Conservation (phyloP, 1,284 basidiomycete genomes). For the Anthracocystis setariae region DNA sequence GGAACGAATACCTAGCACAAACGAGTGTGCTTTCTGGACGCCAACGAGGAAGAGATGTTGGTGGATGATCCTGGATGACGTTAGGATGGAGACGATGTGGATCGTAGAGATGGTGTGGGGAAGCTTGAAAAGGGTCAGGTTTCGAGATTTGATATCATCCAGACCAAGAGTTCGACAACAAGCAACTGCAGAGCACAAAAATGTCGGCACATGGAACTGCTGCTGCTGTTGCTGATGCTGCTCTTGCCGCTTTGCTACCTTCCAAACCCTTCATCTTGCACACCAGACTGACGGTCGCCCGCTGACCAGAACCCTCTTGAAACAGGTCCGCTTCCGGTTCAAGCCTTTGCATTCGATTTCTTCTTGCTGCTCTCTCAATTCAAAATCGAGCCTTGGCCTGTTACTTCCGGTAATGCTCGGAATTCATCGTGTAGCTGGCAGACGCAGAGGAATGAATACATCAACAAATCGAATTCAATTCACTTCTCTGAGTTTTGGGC, state of each 20-base stretch:
- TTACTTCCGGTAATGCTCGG: slow-evolving; percentile 14
- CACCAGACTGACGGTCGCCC: no score
- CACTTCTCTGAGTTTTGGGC: no score
- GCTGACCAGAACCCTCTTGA: background rate
- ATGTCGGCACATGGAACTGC: slow-evolving; percentile 31
- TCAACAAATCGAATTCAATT: background rate
- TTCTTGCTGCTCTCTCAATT: slow-evolving; percentile 21
- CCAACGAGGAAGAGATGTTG: no score
- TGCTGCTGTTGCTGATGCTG: background rate
- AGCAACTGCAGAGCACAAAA: background rate
- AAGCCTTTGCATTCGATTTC: slow-evolving; percentile 8
- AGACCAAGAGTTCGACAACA: slow-evolving; percentile 1
- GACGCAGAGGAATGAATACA: background rate
- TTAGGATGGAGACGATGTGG: background rate
- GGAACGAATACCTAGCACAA: slow-evolving; percentile 19
- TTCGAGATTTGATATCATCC: background rate
- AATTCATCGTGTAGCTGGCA: background rate
- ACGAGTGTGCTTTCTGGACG: slow-evolving; percentile 11
- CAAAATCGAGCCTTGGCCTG: slow-evolving; percentile 1
- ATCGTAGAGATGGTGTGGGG: slow-evolving; percentile 8
- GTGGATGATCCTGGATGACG: slow-evolving; percentile 8
- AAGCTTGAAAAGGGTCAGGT: slow-evolving; percentile 5
- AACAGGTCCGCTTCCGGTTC: slow-evolving; percentile 20
- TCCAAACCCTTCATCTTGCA: slow-evolving; percentile 12
- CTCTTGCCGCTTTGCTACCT: slow-evolving; percentile 9